Evolutionary conservation across 2,329 filamentous ascomycete genomes (phyloP).

Genomic region (Botrytis galanthina): DNA sequence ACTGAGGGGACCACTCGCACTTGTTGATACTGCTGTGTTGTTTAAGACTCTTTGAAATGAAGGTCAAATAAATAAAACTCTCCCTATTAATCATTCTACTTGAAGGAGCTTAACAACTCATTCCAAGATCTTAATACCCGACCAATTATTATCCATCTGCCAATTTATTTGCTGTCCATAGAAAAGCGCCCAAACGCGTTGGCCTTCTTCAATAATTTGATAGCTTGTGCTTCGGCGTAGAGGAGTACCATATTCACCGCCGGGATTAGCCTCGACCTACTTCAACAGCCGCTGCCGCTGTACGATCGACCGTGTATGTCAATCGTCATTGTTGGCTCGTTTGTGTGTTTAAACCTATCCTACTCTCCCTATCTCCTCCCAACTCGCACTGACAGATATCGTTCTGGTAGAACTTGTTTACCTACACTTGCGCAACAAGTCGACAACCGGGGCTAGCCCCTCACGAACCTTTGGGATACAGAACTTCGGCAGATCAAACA

Average conservation of each 20-base stretch:
- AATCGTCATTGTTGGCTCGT: conserved; percentile 1
- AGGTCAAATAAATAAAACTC: neutral
- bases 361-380: neutral
- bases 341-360: conserved; percentile 5
- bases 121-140: neutral
- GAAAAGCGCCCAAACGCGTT: conserved; percentile 20
- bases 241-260: conserved; percentile 21
- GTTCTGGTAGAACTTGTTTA: conserved; percentile 11
- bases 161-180: neutral
- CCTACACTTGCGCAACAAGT: conserved; percentile 15
- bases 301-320: conserved; percentile 8
- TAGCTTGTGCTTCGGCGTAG: conserved; percentile 16
- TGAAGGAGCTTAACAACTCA: neutral
- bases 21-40: conserved; percentile 14
- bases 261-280: conserved; percentile 18
- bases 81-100: neutral
- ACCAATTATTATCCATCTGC: conserved; percentile 9
- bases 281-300: conserved; percentile 18
- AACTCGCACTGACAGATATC: conserved; percentile 13
- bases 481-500: neutral
- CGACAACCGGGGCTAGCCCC: conserved; percentile 9
- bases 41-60: conserved; percentile 17
- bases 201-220: conserved; percentile 10
- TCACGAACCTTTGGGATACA: conserved; percentile 17
- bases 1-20: conserved; percentile 16